Base-by-base conservation (phyloP, 2,329 filamentous ascomycete genomes). In the Huntiella abstrusa region DNA sequence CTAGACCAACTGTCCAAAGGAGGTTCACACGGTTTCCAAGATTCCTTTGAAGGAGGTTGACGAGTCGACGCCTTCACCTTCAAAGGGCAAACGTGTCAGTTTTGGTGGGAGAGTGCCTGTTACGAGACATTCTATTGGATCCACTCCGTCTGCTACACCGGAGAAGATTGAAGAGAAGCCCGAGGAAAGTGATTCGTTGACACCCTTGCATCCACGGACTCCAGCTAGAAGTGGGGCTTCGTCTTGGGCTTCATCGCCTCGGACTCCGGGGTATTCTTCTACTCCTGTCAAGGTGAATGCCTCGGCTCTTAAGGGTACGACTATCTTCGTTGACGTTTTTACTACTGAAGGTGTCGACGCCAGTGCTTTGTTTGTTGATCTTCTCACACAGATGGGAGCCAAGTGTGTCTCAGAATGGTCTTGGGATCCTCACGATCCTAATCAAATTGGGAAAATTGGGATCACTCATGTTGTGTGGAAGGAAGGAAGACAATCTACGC, bases 401-500 rank as follows among this genome's bases (percentile, higher is more conserved):
- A 73, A 75, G 40, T 85, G 83, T 54, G 71, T 87, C 38, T 83
- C 79, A 60, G 70, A 68, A 11, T 91, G 84, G 84, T 65, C 66
- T 39, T 87, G 82, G 79, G 55, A 55, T 33, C 48, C 48, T 5
- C 48, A 47, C 4, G 33, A 50, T 12, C 44, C 48, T 2, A 50
- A 40, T 22, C 64, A 68, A 11, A 55, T 56, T 4, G 58, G 60
- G 11, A 80, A 76, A 57, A 65, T 84, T 49, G 81, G 79, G 4
- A 83, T 93, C 54, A 93, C 85, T 0, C 86, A 94, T 56, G 82
- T 94, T 5, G 75, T 94, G 5, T 94, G 78, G 67, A 94, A 93
- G 59, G 86, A 93, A 56, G 86, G 86, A 40, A 77, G 77, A 37
- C 78, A 80, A 56, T 70, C 79, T 19, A 93, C 85, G 1, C 62